Conservation (phyloP, 2,329 filamentous ascomycete genomes). For the Exophiala alcalophila region DNA sequence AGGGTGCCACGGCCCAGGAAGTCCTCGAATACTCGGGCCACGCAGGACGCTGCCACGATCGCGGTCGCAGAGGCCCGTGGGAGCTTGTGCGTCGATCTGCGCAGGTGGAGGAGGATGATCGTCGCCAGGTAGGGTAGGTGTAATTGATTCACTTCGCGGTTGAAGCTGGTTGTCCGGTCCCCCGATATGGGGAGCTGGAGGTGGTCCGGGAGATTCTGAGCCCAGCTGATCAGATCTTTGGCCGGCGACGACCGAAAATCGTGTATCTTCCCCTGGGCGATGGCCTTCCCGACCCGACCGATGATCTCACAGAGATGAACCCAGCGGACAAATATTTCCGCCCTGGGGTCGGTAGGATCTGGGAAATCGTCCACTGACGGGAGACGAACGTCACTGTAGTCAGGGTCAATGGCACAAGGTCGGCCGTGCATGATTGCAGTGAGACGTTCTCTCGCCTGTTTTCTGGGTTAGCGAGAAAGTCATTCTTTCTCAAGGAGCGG, state of each 20-base stretch:
- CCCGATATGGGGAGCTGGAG: constrained; percentile 36
- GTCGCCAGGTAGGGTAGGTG: constrained; percentile 40
- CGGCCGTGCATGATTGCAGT: constrained; percentile 46
- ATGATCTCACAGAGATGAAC: constrained; percentile 43
- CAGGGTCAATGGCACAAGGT: constrained; percentile 44
- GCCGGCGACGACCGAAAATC: constrained; percentile 32
- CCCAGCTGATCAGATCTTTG: constrained; percentile 38
- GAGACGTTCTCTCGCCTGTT: constrained; percentile 37
- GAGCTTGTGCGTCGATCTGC: not conserved
- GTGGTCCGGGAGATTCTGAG: constrained; percentile 35
- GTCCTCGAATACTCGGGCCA: constrained; percentile 41
- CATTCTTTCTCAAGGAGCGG: not conserved
- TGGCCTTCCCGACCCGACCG: constrained; percentile 40
- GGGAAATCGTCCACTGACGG: constrained; percentile 42
- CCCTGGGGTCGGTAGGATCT: constrained; percentile 32
- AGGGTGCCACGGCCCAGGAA: constrained; percentile 40
- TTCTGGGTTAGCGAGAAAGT: not conserved
- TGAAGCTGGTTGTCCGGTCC: constrained; percentile 35
- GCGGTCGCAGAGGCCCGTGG: constrained; percentile 3
- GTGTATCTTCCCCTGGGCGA: constrained; percentile 32
- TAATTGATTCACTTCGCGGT: constrained; percentile 43
- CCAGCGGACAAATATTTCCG: constrained; percentile 44
- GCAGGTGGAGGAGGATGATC: constrained; percentile 4
- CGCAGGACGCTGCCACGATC: constrained; percentile 38
- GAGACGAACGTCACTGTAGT: constrained; percentile 42